Evolutionary conservation across 257 asterid genomes (phyloP), one percentile per base, ranked within the genome.

Genomic region (Nicotiana undulata): DNA sequence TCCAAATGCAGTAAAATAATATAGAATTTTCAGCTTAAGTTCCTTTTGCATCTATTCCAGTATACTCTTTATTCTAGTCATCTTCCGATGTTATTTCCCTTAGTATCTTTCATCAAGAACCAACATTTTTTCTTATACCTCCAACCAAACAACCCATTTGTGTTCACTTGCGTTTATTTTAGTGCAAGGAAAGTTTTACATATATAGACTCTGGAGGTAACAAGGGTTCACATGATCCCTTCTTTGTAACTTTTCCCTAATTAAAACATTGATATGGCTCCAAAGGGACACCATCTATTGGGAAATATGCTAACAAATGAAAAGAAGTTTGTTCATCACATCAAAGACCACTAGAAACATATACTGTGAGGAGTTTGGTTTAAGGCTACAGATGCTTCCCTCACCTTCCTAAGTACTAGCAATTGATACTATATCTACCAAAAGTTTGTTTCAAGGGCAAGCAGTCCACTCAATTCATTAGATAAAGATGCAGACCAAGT

Each of bases 171-270:
- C 24, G 49, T 7, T 49, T 11, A 49, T 49, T 49, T 46, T 26
- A 7, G 29, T 74, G 61, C 44, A 16, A 15, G 61, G 61, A 49
- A 22, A 60, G 28, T 51, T 49, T 24, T 46, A 74, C 10, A 15
- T 72, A 72, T 46, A 22, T 46, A 46, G 60, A 49, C 61, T 70
- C 20, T 74, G 8, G 59, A 49, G 16, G 61, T 13, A 49, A n/a
- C 37, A 17, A 53, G 53, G 60, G 40, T 72, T 72, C 78, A 72
- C 79, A 74, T 74, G 79, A 46, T 74, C 61, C 79, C 61, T 24
- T 22, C 9, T 74, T 53, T 49, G 16, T 24, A 72, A 74, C 79
- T 49, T 49, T 24, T 49, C 79, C 52, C 20, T 15, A 49, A 72
- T 72, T 72, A 72, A 44, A 22, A 6, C 49, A 72, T 70, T 44